phyloP scores from a whole-genome alignment of 768 basidiomycete species.

The Pleurotus cornucopiae region DNA sequence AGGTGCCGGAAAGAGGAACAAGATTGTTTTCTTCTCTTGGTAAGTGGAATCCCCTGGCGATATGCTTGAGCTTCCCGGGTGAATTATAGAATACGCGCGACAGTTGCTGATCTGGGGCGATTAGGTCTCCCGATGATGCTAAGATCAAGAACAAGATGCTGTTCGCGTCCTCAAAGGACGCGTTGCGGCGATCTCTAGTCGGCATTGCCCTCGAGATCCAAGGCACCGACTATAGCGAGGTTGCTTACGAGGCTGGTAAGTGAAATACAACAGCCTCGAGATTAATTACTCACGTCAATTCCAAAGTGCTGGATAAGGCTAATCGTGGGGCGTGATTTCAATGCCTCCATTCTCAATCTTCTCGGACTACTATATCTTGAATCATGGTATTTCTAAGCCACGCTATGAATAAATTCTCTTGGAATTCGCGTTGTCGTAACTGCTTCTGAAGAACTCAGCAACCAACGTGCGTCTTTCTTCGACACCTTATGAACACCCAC shows the following conservation, averaged over 20 bases:
- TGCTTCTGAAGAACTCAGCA: too few species aligned
- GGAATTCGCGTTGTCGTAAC: too few species aligned
- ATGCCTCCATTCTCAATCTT: conserved; percentile 5
- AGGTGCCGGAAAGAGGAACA: conserved; percentile 77
- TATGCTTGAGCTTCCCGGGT: not conserved
- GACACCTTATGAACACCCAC: too few species aligned
- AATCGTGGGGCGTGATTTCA: conserved; percentile 19
- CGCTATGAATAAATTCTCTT: too few species aligned
- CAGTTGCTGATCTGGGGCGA: conserved; percentile 15
- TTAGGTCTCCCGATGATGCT: conserved; percentile 83
- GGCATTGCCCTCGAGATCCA: conserved; percentile 84
- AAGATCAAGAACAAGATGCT: conserved; percentile 93
- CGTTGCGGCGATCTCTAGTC: conserved; percentile 64
- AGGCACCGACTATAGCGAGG: conserved; percentile 74
- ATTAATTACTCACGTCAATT: not conserved
- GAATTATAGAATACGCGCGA: too few species aligned
- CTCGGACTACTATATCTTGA: not conserved
- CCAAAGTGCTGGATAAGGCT: conserved; percentile 29
- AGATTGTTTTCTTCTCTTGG: conserved; percentile 84
- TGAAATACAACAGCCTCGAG: conserved; percentile 6
- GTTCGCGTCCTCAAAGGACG: conserved; percentile 83
- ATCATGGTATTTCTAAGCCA: too few species aligned
- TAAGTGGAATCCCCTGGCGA: conserved; percentile 2
- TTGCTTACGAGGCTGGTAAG: conserved; percentile 68
- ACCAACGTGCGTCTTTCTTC: too few species aligned